phyloP scores from a whole-genome alignment of 2,329 filamentous ascomycete species.

The Diaporthe helianthi region DNA sequence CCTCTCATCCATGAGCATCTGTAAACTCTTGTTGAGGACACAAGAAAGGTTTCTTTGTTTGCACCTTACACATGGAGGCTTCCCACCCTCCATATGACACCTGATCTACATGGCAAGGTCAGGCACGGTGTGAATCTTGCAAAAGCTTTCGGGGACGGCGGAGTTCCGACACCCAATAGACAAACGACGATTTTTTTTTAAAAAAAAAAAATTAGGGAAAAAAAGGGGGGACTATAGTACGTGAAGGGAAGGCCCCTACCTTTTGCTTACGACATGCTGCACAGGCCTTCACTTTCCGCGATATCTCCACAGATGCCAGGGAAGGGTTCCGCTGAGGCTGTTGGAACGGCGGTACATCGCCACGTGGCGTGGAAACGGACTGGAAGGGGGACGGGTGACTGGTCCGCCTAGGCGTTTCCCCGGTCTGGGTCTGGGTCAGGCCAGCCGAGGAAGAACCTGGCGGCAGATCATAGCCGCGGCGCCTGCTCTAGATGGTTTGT shows the following conservation, averaged over 20 bases:
- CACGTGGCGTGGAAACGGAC: conserved; percentile 8
- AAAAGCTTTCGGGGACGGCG: not conserved
- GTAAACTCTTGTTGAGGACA: conserved; percentile 50
- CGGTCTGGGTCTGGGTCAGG: conserved; percentile 6
- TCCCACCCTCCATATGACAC: conserved; percentile 50
- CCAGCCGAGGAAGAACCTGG: conserved; percentile 18
- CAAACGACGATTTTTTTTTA: too few relatives aligned
- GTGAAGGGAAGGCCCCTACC: conserved; percentile 36
- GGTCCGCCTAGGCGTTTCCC: conserved; percentile 15
- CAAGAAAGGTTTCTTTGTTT: conserved; percentile 47
- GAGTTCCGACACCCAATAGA: not conserved
- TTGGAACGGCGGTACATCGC: conserved; percentile 14
- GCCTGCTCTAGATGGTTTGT: conserved; percentile 23
- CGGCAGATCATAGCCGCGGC: conserved; percentile 25
- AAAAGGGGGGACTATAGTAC: not conserved
- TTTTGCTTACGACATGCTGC: conserved; percentile 51
- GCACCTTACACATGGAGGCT: conserved; percentile 49
- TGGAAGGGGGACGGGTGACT: conserved; percentile 11
- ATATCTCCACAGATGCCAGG: conserved; percentile 41
- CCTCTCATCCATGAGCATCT: conserved; percentile 51
- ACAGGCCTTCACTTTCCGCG: conserved; percentile 50
- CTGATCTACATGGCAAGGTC: conserved; percentile 44
- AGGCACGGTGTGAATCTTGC: not conserved
- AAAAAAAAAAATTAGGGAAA: not conserved
- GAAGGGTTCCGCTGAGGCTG: conserved; percentile 18